Conservation (phyloP, 83 land plant species). For the Thuja plicata region DNA sequence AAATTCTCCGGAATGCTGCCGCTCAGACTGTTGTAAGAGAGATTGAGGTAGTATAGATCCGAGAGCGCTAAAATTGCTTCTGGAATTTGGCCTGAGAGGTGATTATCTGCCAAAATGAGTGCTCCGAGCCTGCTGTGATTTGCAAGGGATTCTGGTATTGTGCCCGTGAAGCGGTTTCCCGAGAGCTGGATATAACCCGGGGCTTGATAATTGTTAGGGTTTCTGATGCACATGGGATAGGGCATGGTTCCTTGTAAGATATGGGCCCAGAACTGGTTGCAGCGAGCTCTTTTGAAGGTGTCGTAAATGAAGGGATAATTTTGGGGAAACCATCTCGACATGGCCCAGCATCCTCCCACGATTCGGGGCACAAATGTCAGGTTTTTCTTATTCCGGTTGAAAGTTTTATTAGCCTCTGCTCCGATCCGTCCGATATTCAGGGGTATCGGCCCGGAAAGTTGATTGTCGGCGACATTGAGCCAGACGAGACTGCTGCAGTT, state of each 20-base stretch:
- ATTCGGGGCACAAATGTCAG: not conserved
- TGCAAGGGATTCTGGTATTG: constrained; percentile 39
- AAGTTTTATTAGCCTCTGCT: constrained; percentile 19
- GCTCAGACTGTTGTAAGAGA: constrained; percentile 39
- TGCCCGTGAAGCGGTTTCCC: constrained; percentile 52
- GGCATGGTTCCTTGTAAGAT: constrained; percentile 40
- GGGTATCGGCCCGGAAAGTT: constrained; percentile 49
- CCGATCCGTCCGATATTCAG: constrained; percentile 24
- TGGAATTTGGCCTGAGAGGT: constrained; percentile 39
- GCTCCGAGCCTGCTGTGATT: constrained; percentile 36
- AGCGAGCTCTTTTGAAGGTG: constrained; percentile 32
- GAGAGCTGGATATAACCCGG: constrained; percentile 48
- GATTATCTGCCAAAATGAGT: constrained; percentile 35
- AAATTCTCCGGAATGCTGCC: constrained; percentile 18
- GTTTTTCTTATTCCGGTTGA: constrained; percentile 15
- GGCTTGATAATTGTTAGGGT: not conserved
- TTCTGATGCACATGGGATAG: constrained; percentile 30
- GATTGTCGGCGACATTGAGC: constrained; percentile 56
- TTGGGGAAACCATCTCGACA: constrained; percentile 64
- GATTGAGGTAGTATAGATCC: constrained; percentile 33
- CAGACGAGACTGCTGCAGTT: constrained; percentile 44
- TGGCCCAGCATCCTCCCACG: constrained; percentile 51
- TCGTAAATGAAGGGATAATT: constrained; percentile 46
- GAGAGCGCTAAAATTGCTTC: constrained; percentile 27
- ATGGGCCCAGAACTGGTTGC: constrained; percentile 43